Percentiles rank a stretch among this genome's conserved stretches.
phyloP scores from a whole-genome alignment of 805 yeast genomes.

The Yueomyces sinensis region DNA sequence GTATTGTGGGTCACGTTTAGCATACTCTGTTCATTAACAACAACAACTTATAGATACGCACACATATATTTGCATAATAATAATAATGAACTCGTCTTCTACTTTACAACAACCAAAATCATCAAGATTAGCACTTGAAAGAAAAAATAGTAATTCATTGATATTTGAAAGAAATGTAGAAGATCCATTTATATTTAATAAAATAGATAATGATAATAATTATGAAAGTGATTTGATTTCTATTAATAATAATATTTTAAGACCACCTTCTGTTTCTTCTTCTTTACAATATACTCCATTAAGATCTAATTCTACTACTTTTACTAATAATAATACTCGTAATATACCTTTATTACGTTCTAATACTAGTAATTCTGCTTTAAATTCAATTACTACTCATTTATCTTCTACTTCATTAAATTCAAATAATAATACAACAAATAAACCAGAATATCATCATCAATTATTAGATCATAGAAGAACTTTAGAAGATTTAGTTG shows the following conservation, averaged over 20 bases:
- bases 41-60: too few relatives aligned
- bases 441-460: not conserved
- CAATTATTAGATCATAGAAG: conserved; percentile 17
- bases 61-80: too few relatives aligned
- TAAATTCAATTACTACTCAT: not conserved
- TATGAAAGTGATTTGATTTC: not conserved
- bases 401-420: not conserved
- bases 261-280: not conserved
- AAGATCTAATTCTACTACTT: not conserved
- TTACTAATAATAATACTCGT: too few relatives aligned
- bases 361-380: not conserved
- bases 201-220: not conserved
- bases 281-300: not conserved
- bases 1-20: too few relatives aligned
- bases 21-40: too few relatives aligned
- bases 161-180: conserved; percentile 61
- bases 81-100: too few relatives aligned
- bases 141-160: conserved; percentile 22
- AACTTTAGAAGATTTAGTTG: conserved; percentile 51
- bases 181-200: conserved; percentile 29
- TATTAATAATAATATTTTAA: too few relatives aligned
- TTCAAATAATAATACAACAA: not conserved
- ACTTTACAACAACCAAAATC: too few relatives aligned
- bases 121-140: too few relatives aligned
- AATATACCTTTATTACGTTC: not conserved